Base-by-base conservation (phyloP, 2,329 filamentous ascomycete species). In the Penicillium sclerotigenum region DNA sequence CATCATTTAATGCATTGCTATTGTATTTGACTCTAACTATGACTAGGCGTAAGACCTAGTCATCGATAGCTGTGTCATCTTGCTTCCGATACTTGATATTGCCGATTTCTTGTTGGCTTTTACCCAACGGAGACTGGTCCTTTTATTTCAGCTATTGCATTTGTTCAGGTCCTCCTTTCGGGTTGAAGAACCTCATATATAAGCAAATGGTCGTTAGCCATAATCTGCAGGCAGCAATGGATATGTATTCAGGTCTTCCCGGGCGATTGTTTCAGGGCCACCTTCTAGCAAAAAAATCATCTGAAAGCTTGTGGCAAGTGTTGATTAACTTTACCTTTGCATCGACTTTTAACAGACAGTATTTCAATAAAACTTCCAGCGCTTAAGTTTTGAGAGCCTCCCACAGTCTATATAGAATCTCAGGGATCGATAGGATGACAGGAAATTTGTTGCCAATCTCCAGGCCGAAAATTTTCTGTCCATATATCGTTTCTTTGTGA, bases 1-100 rank as follows among this genome's bases (percentile, higher is more conserved):
- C 52, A 56, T 59, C 57, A 63, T 65, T 65, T 61, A 63, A 64
- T 64, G 57, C 60, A 54, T 61, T 59, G 50, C 45, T 55, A 26
- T 47, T 49, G 47, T 41, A 36, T 46, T n/a, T 37, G 20, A 52
- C 18, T 26, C 28, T 33, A 33, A 28, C 14, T 16, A 8, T 34
- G 14, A 28, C 29, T 24, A 2, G 26, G 3, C 33, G 26, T 5
- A 24, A 10, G 10, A 31, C 10, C 26, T 48, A 8, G 20, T 49
- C 28, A 36, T n/a, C 5, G 16, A 26, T 29, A 28, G 20, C 18
- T 24, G 6, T 42, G 11, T 22, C 14, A 31, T 14, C 1, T 31
- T 41, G 36, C 20, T 40, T 16, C 18, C 10, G 14, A 41, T 26
- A 31, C 9, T 33, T 33, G 37, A 24, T 34, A 16, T 33, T 22